Evolutionary conservation across 805 yeast genomes (phyloP).

Genomic region (Pichia kluyveri): DNA sequence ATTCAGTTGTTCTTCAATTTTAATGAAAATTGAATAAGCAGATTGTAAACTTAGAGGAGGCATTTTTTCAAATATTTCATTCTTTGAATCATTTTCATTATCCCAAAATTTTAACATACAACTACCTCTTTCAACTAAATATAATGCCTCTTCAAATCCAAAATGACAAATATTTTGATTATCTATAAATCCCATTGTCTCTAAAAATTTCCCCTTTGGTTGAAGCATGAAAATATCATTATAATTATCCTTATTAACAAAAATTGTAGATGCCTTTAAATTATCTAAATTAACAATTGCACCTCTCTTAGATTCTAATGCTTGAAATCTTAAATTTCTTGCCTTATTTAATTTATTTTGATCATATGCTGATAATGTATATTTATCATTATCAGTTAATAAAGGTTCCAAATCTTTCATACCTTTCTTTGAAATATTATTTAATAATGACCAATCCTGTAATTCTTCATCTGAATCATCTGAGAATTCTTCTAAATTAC

Average conservation of each 20-base stretch:
- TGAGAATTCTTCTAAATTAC: constrained; percentile 6
- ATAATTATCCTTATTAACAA: constrained; percentile 8
- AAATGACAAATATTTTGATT: constrained; percentile 38
- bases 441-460: constrained; percentile 45
- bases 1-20: constrained; percentile 32
- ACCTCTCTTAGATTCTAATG: constrained; percentile 46
- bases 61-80: constrained; percentile 20
- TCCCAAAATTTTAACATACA: constrained; percentile 21
- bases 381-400: constrained; percentile 5
- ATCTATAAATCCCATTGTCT: constrained; percentile 60
- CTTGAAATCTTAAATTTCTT: constrained; percentile 63
- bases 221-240: constrained; percentile 25
- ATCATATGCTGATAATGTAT: constrained; percentile 21
- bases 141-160: constrained; percentile 59
- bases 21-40: constrained; percentile 46
- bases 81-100: constrained; percentile 14
- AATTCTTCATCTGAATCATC: constrained; percentile 36
- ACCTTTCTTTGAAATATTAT: constrained; percentile 57
- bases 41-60: constrained; percentile 52
- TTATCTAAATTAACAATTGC: constrained; percentile 15
- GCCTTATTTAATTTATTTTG: constrained; percentile 36
- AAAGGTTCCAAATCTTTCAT: constrained; percentile 77
- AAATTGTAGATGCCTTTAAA: constrained; percentile 22
- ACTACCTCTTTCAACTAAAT: constrained; percentile 75
- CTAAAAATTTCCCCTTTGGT: constrained; percentile 66